Evolutionary conservation across 2,329 filamentous ascomycete species (phyloP), one percentile per base, ranked within the genome.

Genomic region (Fusarium cyanostomum): DNA sequence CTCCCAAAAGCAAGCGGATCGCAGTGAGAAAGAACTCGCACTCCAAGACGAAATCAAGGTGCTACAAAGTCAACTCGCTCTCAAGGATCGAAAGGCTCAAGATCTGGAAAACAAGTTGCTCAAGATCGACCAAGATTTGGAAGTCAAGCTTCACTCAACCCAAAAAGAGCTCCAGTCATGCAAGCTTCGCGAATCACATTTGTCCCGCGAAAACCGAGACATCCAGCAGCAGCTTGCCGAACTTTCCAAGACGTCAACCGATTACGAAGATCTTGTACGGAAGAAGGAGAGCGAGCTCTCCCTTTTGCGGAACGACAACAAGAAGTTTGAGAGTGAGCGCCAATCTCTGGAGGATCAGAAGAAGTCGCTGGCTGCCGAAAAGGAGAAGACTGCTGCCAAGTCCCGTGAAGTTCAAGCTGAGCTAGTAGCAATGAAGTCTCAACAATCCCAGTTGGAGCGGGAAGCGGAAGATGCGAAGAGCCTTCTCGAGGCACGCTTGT

Each of bases 241-340:
- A 66, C 81, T 99, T 15, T 95, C 95, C 0, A 89, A 92, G 44
- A 97, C 94, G 0, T 97, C 94, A 1, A 96, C 93, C 0, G 92
- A 94, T 72, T 98, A 97, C 66, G 95, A 99, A 76, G 94, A 98
- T 70, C 85, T 98, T 38, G 90, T 99, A 21, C 86, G 93, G 21
- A 89, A 91, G 57, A 99, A 98, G 75, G 95, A 99, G 73, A 97
- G 94, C 74, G 96, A 99, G 73, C 81, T 99, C 16, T 85, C 90
- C 1, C 84, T 98, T 41, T 83, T 98, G 30, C 92, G 93, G 68
- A 88, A 88, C 10, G 95, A 99, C 74, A 87, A 94, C 63, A 91
- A 90, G 74, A 92, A 90, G 64, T 89, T 90, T 66, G 91, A 97
- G 73, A 87, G 89, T 48, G 94, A 97, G 70, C 91, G 90, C 27